A percentile compares a stretch with the other conserved stretches of the same genome.
phyloP scores from a whole-genome alignment of 1,139 yeast species.

The Scheffersomyces quercinus region DNA sequence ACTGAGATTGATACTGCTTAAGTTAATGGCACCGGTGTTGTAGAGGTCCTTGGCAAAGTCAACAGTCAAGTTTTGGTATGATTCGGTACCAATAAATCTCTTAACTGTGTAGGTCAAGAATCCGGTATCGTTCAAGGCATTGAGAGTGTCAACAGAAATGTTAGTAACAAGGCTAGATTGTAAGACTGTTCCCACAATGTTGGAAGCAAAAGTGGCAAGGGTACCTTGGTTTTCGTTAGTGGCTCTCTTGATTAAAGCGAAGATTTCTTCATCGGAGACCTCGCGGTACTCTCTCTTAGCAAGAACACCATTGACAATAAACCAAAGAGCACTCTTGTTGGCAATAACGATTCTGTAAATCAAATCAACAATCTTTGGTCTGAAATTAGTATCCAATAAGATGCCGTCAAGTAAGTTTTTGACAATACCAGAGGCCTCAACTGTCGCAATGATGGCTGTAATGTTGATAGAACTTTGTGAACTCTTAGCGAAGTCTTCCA shows the following conservation, averaged over 20 bases:
- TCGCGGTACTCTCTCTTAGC: constrained; percentile 19
- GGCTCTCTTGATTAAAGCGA: constrained; percentile 18
- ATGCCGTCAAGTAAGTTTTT: constrained; percentile 36
- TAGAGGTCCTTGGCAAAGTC: constrained; percentile 26
- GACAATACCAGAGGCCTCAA: constrained; percentile 37
- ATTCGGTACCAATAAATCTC: constrained; percentile 34
- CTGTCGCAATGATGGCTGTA: constrained; percentile 23
- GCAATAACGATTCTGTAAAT: constrained; percentile 32
- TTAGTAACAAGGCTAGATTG: constrained; percentile 28
- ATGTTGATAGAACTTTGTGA: constrained; percentile 19
- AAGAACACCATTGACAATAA: constrained; percentile 26
- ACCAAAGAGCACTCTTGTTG: constrained; percentile 28
- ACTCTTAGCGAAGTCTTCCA: constrained; percentile 4
- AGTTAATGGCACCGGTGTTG: constrained; percentile 26
- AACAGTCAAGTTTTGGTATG: constrained; percentile 41
- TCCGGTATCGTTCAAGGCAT: constrained; percentile 46
- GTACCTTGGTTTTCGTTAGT: constrained; percentile 19
- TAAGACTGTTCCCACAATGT: constrained; percentile 30
- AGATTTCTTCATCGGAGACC: constrained; percentile 8
- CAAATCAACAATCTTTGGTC: constrained; percentile 39
- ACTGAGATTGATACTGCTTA: constrained; percentile 12
- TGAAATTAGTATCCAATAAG: constrained; percentile 34
- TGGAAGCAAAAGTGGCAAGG: constrained; percentile 29
- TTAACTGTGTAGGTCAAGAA: constrained; percentile 41
- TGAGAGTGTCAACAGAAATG: constrained; percentile 28